phyloP scores from a whole-genome alignment of 306 rosid genomes.

The Castanea sativa region DNA sequence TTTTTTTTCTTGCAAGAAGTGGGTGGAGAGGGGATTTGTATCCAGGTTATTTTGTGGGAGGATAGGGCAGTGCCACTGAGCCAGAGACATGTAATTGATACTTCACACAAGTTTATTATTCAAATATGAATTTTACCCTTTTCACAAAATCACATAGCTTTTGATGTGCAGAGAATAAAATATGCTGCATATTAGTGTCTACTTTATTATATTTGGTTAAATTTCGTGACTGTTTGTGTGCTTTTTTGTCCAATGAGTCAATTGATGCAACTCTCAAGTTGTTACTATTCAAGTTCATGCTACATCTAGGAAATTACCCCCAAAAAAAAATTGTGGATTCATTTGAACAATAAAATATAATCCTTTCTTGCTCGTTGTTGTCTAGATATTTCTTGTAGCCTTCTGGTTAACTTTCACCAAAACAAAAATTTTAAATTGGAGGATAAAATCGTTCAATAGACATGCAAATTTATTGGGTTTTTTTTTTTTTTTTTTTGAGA shows the following conservation, averaged over 20 bases:
- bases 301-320: neutral
- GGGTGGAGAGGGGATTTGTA: too few species aligned
- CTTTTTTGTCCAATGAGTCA: neutral
- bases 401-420: too few species aligned
- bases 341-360: neutral
- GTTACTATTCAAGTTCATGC: neutral
- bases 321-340: neutral
- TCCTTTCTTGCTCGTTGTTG: too few species aligned
- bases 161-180: neutral
- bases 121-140: neutral
- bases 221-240: neutral
- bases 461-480: neutral
- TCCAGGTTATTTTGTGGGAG: too few species aligned
- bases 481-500: neutral
- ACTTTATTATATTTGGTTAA: neutral
- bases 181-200: neutral
- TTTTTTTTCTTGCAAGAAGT: too few species aligned
- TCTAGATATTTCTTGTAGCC: too few species aligned
- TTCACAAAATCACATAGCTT: neutral
- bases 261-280: neutral
- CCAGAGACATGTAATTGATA: constrained; percentile 1
- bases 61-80: too few species aligned
- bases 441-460: too few species aligned
- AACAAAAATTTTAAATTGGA: too few species aligned
- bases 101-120: neutral